A percentile compares a stretch with the other conserved stretches of the same genome.
These are phyloP conservation scores for Mercurialis annua DNA, from an alignment of 345 rosid species.

Conservation along the genomic window DNA sequence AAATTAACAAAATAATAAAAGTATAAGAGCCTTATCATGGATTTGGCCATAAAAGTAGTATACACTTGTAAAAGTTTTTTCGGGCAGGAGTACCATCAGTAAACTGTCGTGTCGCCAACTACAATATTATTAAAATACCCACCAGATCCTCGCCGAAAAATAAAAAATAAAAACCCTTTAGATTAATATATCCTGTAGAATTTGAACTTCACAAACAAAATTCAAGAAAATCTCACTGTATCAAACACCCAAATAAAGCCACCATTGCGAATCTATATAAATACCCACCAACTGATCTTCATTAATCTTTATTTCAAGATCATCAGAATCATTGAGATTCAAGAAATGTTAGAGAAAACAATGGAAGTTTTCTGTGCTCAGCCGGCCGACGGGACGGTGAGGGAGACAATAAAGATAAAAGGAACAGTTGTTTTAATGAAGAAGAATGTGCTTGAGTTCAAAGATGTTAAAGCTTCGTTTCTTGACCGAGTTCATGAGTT, in stretches of 20 bases:
- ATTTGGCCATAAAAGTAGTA: too few relatives aligned
- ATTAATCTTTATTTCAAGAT: not conserved
- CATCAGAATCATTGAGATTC: not conserved
- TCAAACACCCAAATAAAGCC: not conserved
- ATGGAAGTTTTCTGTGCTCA: slow-evolving; percentile 38
- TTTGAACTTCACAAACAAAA: too few relatives aligned
- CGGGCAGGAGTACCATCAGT: too few relatives aligned
- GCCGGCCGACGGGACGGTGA: slow-evolving; percentile 20
- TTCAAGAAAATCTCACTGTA: not conserved
- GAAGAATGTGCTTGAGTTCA: slow-evolving; percentile 64
- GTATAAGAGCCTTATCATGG: too few relatives aligned
- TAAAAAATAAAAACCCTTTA: too few relatives aligned
- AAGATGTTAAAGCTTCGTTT: slow-evolving; percentile 57
- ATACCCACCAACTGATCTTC: not conserved
- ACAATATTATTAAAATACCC: too few relatives aligned
- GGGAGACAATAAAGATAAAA: slow-evolving; percentile 34
- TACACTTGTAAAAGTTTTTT: too few relatives aligned
- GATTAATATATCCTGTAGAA: too few relatives aligned
- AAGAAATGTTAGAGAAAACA: slow-evolving; percentile 25
- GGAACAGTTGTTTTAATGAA: slow-evolving; percentile 68
- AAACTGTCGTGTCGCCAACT: too few relatives aligned
- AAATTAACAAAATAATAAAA: too few relatives aligned
- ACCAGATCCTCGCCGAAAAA: too few relatives aligned
- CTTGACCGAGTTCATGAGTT: slow-evolving; percentile 68
- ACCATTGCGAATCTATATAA: not conserved